Percentiles rank a stretch among this genome's conserved stretches.
These are phyloP conservation scores for Colletotrichum lini DNA, from an alignment of 2,329 filamentous ascomycete species.

Conservation along the genomic window DNA sequence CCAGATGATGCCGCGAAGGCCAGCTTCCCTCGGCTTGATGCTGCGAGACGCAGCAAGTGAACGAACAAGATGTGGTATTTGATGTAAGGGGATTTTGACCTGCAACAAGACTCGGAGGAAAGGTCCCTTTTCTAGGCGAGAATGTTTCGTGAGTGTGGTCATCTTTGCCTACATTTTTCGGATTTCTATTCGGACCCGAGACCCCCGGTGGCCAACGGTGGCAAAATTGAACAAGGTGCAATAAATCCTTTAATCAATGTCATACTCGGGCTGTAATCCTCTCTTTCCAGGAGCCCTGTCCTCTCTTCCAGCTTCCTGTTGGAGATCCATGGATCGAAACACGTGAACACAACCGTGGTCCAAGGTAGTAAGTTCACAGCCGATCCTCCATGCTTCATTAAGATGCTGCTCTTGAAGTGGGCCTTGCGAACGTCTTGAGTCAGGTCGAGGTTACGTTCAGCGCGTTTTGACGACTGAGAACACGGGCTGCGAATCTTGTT, in stretches of 20 bases:
- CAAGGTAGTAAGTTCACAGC: not conserved
- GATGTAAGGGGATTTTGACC: not conserved
- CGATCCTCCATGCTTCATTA: not conserved
- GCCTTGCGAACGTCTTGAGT: conserved; percentile 8
- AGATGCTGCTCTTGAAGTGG: not conserved
- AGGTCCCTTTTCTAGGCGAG: not conserved
- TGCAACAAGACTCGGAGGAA: not conserved
- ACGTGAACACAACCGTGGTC: not conserved
- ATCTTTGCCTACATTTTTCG: not conserved
- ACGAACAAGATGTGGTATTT: too few species aligned
- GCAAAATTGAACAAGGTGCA: not conserved
- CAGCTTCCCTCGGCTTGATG: conserved; percentile 1
- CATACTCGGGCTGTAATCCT: not conserved
- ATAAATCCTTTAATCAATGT: not conserved
- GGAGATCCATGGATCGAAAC: not conserved
- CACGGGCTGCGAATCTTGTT: not conserved
- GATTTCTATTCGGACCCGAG: conserved; percentile 3
- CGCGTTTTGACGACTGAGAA: not conserved
- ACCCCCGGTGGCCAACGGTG: not conserved
- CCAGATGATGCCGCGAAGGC: not conserved
- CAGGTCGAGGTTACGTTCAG: conserved; percentile 16
- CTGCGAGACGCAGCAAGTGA: not conserved
- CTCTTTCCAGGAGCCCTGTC: not conserved
- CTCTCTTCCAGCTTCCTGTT: not conserved
- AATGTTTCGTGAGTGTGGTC: not conserved